Conservation (phyloP, 805 yeast species). For the Saturnispora sekii region DNA sequence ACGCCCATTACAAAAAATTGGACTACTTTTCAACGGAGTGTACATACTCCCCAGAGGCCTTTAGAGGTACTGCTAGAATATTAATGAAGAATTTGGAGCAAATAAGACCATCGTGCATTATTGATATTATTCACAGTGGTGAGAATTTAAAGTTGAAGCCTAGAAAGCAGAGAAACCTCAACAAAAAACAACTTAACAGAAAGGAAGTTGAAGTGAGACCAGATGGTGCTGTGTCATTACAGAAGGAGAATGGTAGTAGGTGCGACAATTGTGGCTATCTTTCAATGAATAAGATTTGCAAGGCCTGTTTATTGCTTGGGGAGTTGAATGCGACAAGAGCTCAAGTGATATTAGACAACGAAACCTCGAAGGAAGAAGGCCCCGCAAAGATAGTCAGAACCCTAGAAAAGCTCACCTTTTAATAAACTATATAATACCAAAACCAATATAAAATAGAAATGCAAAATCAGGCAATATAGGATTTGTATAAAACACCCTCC, state of each 20-base stretch:
- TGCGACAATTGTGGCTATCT: constrained; percentile 90
- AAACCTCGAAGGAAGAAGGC: constrained; percentile 37
- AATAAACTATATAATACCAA: constrained; percentile 8
- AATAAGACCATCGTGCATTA: constrained; percentile 83
- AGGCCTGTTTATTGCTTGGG: constrained; percentile 82
- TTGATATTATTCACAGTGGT: constrained; percentile 92
- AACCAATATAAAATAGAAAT: neutral
- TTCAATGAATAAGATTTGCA: constrained; percentile 80
- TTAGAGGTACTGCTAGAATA: constrained; percentile 93
- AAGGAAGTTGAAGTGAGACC: constrained; percentile 43
- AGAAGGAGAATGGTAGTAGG: constrained; percentile 47
- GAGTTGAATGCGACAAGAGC: constrained; percentile 77
- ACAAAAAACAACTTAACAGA: constrained; percentile 30
- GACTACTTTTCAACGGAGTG: constrained; percentile 98
- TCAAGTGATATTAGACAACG: constrained; percentile 42
- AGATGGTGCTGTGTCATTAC: constrained; percentile 53
- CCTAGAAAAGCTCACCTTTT: constrained; percentile 58
- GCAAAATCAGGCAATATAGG: constrained; percentile 36
- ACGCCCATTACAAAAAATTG: constrained; percentile 90
- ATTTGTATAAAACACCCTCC: constrained; percentile 90
- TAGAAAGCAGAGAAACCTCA: constrained; percentile 34
- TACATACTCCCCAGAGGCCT: constrained; percentile 97
- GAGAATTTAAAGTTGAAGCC: constrained; percentile 67
- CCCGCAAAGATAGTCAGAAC: constrained; percentile 54
- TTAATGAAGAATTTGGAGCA: constrained; percentile 84